Evolutionary conservation across 1,139 yeast genomes (phyloP), one percentile per base, ranked within the genome.

Genomic region (Blastobotrys persicus): DNA sequence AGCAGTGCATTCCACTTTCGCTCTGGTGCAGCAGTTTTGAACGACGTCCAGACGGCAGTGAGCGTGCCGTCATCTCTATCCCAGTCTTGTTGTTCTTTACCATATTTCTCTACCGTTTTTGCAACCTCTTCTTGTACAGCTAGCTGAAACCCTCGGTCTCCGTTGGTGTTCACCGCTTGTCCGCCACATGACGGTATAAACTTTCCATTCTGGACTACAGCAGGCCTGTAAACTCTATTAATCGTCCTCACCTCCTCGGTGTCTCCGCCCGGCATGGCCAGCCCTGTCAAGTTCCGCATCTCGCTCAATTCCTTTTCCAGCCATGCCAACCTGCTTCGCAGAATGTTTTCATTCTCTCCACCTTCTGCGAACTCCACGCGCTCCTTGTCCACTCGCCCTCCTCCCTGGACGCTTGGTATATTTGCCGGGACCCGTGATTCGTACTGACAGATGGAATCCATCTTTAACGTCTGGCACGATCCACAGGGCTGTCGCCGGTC

Each of bases 401-500:
- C 18, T 28, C 13, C n/a, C 12, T 32, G 37, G 6, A 14, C 12
- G 17, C 12, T n/a, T 32, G 42, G 17, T 5, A 42, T 31, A 16
- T 42, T 34, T 13, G 38, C 16, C 13, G 33, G 23, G 14, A 28
- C 26, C 43, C 40, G 26, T 5, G 51, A 42, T 35, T 58, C 59
- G 48, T 53, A 59, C 9, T 47, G 44, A 34, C 62, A 59, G 17
- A 44, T 33, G 19, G 53, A 48, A 17, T 51, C 46, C 26, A 56
- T 43, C 16, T 50, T 41, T 17, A 59, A 53, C 13, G 54, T 33
- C n/a, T 39, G 43, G 44, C 62, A 59, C 2, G 61, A 57, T 9
- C 54, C 45, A 43, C 62, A 59, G 9, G 62, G 62, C 18, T 51
- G 52, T 23, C 51, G 51, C 2, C 61, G 50, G 48, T 59, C 60